These are phyloP conservation scores for Leccinellum luteum DNA, from an alignment of 768 basidiomycete genomes.

Conservation along the genomic window DNA sequence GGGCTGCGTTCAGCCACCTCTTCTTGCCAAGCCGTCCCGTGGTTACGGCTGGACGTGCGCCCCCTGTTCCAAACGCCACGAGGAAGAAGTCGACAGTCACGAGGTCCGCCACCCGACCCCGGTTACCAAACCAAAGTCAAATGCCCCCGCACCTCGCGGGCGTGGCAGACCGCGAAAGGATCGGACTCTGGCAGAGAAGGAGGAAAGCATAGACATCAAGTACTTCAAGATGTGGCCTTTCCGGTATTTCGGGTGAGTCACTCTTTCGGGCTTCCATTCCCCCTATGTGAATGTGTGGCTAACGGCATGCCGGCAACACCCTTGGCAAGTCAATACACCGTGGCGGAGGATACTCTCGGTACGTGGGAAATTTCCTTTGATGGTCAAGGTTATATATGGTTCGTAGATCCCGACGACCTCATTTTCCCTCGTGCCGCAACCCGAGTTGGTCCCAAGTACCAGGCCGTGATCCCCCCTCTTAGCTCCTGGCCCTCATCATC, in stretches of 20 bases:
- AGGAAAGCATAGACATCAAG: conserved; percentile 74
- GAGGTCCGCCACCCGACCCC: conserved; percentile 62
- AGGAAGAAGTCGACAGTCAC: conserved; percentile 79
- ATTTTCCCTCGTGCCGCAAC: conserved; percentile 94
- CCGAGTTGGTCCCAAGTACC: conserved; percentile 86
- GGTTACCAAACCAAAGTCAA: conserved; percentile 57
- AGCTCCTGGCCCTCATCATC: conserved; percentile 40
- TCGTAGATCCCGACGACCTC: conserved; percentile 88
- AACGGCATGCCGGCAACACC: conserved; percentile 10
- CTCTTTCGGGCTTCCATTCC: neutral
- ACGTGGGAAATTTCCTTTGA: conserved; percentile 26
- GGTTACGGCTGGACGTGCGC: conserved; percentile 99
- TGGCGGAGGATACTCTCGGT: conserved; percentile 91
- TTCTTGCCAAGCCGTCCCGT: conserved; percentile 86
- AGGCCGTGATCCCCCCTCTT: conserved; percentile 53
- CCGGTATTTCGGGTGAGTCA: conserved; percentile 90
- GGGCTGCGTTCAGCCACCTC: conserved; percentile 88
- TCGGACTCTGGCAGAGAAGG: conserved; percentile 65
- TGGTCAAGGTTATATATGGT: conserved; percentile 28
- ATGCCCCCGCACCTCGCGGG: conserved; percentile 69
- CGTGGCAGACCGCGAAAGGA: conserved; percentile 80
- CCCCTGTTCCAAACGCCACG: conserved; percentile 84
- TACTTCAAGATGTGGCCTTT: conserved; percentile 93
- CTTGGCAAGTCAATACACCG: conserved; percentile 83
- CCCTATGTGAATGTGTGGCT: conserved; percentile 5